Percentiles rank a stretch among this genome's conserved stretches.
Evolutionary conservation across 176 grass and related monocot species (phyloP).

Genomic region (Carex littledalei): DNA sequence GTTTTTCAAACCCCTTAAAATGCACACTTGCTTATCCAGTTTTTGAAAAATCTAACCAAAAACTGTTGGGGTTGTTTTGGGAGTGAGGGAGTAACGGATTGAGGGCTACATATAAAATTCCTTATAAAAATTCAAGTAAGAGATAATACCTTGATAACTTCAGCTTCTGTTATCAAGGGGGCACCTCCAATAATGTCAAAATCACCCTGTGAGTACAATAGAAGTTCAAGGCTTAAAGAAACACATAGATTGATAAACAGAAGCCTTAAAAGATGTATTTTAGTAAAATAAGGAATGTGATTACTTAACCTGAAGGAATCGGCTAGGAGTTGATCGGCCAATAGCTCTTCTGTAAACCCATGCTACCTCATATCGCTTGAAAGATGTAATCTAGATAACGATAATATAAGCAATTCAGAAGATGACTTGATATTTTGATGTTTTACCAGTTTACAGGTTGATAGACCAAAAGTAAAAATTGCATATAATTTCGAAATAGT

Average conservation of each 20-base stretch:
- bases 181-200: constrained; percentile 94
- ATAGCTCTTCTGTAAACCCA: constrained; percentile 87
- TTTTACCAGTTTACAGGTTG: background rate
- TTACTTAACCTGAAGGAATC: constrained; percentile 76
- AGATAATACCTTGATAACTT: constrained; percentile 70
- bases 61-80: no score
- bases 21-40: no score
- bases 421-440: background rate
- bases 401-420: background rate
- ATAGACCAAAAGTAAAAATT: background rate
- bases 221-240: constrained; percentile 19
- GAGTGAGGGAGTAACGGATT: no score
- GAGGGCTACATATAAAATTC: no score
- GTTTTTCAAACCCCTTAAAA: no score
- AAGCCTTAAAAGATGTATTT: constrained; percentile 1
- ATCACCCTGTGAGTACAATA: constrained; percentile 58
- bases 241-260: background rate
- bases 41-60: no score
- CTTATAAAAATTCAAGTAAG: background rate
- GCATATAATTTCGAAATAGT: constrained; percentile 5
- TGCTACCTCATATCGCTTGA: constrained; percentile 80
- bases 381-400: constrained; percentile 54
- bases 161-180: constrained; percentile 69
- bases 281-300: constrained; percentile 16
- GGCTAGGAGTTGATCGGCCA: constrained; percentile 74